Base-by-base conservation (phyloP, 495 filamentous ascomycete genomes). In the Aspergillus diversus region DNA sequence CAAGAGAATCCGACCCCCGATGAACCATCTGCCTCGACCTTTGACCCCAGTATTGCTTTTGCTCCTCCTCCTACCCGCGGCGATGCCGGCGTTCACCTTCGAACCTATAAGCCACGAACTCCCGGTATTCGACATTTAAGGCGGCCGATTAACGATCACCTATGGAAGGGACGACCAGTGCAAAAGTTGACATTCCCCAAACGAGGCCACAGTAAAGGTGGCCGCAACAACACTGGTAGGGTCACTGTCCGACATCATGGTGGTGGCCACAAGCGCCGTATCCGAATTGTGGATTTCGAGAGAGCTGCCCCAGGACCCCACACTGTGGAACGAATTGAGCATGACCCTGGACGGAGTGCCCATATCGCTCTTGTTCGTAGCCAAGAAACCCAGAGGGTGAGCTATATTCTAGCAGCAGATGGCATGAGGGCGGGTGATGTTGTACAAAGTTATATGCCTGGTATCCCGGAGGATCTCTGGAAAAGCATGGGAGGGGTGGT, bases 41-140 rank as follows among this genome's bases (percentile, higher is more conserved):
- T 72, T 66, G 76, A 81, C 43, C 71, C 78, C 8, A 76, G 73
- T 48, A 72, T 73, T 52, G 68, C 77, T 7, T 79, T 81, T 56
- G 76, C 75, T 51, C 81, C 79, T 70, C 80, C 78, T 0, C 79
- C 81, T 1, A 73, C 74, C 35, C 77, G 79, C 42, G 73, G 73
- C 57, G 66, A 72, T 33, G 64, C 73, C 35, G 75, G 76, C 37
- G 69, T 78, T 7, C 49, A 61, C 12, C 72, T 97, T 74, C 87
- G 91, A 63, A 94, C 88, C 43, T 99, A 99, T 72, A 98, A 92
- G 75, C 95, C 95, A 42, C 89, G 92, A 56, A 99, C 96, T 9
- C 95, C 95, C 46, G 96, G 95, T 84, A 71, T 97, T 46, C 89
- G 95, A 62, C 96, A 99, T 83, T 81, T 99, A 59, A 89, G 87